These are phyloP conservation scores for Chiua virens DNA, from an alignment of 768 basidiomycete species.

Conservation along the genomic window DNA sequence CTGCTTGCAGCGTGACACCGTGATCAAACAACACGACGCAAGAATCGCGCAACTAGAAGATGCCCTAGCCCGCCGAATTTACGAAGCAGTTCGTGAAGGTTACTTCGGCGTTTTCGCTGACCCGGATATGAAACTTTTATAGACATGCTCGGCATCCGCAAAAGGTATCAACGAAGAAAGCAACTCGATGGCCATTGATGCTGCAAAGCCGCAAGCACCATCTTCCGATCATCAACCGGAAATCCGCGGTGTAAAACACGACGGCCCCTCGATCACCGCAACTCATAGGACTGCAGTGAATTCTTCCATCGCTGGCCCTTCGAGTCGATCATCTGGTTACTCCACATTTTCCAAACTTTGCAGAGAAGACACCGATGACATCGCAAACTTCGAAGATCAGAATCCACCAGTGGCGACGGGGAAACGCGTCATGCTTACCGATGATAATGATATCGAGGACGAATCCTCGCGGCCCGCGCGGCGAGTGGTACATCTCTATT, in stretches of 20 bases:
- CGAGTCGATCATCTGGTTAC: constrained; percentile 20
- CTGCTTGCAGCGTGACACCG: constrained; percentile 45
- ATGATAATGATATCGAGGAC: constrained; percentile 16
- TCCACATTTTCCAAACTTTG: constrained; percentile 26
- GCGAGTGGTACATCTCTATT: constrained; percentile 22
- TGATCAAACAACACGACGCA: constrained; percentile 42
- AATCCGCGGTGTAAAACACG: constrained; percentile 17
- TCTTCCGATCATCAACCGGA: constrained; percentile 16
- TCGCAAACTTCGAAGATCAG: constrained; percentile 24
- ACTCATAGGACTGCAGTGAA: constrained; percentile 11
- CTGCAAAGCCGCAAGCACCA: constrained; percentile 9
- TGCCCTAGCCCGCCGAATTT: constrained; percentile 45
- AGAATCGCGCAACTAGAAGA: constrained; percentile 48
- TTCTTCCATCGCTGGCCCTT: constrained; percentile 9
- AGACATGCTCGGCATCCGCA: constrained; percentile 11
- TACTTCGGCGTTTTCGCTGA: constrained; percentile 14
- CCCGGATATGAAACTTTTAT: constrained; percentile 9
- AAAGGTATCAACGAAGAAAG: constrained; percentile 14
- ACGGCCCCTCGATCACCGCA: constrained; percentile 8
- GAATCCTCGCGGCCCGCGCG: constrained; percentile 27
- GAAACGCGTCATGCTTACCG: constrained; percentile 25
- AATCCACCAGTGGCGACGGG: constrained; percentile 15
- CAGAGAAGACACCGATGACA: constrained; percentile 29
- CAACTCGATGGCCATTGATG: constrained; percentile 9
- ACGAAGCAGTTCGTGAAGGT: constrained; percentile 28